A percentile compares a stretch with the other conserved stretches of the same genome.
Evolutionary conservation across 2,329 filamentous ascomycete species (phyloP).

Genomic region (Zasmidium angulare): DNA sequence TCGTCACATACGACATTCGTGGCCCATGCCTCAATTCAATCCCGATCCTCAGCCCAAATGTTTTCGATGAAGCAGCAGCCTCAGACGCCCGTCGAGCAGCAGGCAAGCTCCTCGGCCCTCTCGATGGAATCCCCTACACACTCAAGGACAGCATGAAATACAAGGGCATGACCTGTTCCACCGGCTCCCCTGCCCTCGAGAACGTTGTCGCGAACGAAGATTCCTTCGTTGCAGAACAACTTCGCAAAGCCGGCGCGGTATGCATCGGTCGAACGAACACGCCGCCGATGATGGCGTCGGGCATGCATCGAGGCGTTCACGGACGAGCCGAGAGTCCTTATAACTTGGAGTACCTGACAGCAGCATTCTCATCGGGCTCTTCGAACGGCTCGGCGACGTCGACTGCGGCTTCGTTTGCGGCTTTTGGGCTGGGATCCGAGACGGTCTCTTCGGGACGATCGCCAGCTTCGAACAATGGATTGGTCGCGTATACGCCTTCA

Average conservation of each 20-base stretch:
- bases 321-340: slow-evolving; percentile 59
- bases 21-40: slow-evolving; percentile 48
- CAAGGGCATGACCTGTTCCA: slow-evolving; percentile 53
- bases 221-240: slow-evolving; percentile 49
- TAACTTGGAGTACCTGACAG: slow-evolving; percentile 53
- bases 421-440: slow-evolving; percentile 56
- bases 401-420: slow-evolving; percentile 51
- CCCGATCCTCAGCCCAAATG: slow-evolving; percentile 48
- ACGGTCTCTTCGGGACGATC: slow-evolving; percentile 58
- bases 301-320: slow-evolving; percentile 58
- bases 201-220: slow-evolving; percentile 53
- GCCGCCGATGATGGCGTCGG: slow-evolving; percentile 60
- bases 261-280: slow-evolving; percentile 60
- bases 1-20: slow-evolving; percentile 48
- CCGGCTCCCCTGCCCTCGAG: slow-evolving; percentile 56
- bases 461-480: slow-evolving; percentile 57
- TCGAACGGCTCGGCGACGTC: slow-evolving; percentile 58
- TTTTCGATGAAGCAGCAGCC: slow-evolving; percentile 48
- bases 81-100: slow-evolving; percentile 48
- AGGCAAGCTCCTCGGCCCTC: slow-evolving; percentile 37
- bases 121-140: slow-evolving; percentile 60
- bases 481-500: slow-evolving; percentile 58
- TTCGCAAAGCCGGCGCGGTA: slow-evolving; percentile 52
- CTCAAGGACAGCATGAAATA: slow-evolving; percentile 60
- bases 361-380: slow-evolving; percentile 58